Conservation (phyloP, 345 rosid genomes). For the Eutrema japonicum region DNA sequence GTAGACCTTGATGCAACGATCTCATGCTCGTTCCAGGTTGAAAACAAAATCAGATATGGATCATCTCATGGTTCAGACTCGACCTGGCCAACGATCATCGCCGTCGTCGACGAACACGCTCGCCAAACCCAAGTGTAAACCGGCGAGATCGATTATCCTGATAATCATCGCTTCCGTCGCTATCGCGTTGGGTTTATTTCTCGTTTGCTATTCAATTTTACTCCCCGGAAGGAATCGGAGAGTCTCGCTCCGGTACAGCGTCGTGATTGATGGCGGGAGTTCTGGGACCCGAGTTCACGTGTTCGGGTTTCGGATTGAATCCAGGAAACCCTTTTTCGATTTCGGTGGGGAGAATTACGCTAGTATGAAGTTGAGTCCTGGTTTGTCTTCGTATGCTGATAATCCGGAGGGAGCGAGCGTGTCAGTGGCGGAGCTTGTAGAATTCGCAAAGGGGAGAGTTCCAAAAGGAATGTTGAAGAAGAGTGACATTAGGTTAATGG, state of each 20-base stretch:
- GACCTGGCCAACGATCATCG: slow-evolving; percentile 51
- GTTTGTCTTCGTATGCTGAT: slow-evolving; percentile 70
- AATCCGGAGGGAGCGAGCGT: slow-evolving; percentile 60
- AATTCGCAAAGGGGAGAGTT: slow-evolving; percentile 62
- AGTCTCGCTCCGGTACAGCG: slow-evolving; percentile 44
- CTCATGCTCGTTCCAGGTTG: slow-evolving; percentile 64
- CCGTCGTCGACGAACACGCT: slow-evolving; percentile 44
- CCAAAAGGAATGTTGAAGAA: slow-evolving; percentile 60
- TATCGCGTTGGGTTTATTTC: slow-evolving; percentile 33
- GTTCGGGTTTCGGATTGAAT: slow-evolving; percentile 47
- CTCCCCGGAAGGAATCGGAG: slow-evolving; percentile 24
- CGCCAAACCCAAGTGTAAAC: slow-evolving; percentile 44
- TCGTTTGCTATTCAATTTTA: slow-evolving; percentile 39
- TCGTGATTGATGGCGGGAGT: slow-evolving; percentile 85
- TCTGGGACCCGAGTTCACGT: slow-evolving; percentile 84
- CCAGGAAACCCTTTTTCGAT: slow-evolving; percentile 52
- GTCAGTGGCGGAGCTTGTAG: slow-evolving; percentile 65
- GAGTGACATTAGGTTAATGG: slow-evolving; percentile 91
- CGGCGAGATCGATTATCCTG: slow-evolving; percentile 38
- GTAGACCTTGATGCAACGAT: slow-evolving; percentile 75
- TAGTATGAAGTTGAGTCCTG: slow-evolving; percentile 75
- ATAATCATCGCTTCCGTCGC: slow-evolving; percentile 39
- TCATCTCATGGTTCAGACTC: slow-evolving; percentile 52
- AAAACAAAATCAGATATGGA: slow-evolving; percentile 54
- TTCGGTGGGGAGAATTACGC: slow-evolving; percentile 50